Base-by-base conservation (phyloP, 306 rosid species). In the Sesbania bispinosa region DNA sequence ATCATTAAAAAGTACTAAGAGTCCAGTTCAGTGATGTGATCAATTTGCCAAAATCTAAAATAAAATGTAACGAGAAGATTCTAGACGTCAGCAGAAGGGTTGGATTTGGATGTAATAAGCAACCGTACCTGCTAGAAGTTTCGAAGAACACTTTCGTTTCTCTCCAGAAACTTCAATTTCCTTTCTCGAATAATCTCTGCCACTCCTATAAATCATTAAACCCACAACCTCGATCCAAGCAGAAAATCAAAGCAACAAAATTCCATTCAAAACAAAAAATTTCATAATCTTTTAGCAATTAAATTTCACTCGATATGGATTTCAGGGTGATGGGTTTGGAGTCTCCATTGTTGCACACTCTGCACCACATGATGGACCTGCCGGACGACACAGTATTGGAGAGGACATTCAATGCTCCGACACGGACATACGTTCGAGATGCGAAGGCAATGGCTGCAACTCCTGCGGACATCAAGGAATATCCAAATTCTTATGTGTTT, bases 401-500 rank as follows among this genome's bases (percentile, higher is more conserved):
- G 1, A 86, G 63, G 71, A 50, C 86, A 7, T 0, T 13, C 78
- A 74, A 50, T 24, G 92, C 82, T 8, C 93, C 96, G 0, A 74
- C 88, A 7, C 46, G 63, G 0, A 59, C 87, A 0, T 90, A 86
- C 52, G 83, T 90, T 1, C 73, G 92, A 0, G 96, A 90, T 21
- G 87, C 93, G 2, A 90, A 84, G 75, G 96, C 93, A 4, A 86
- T 88, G 87, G 96, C 93, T 0, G 58, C 96, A 0, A 90, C 96
- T 4, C 84, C 93, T 6, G 89, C 89, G 0, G 96, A 90, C 46
- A 75, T 90, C 29, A 90, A 85, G 85, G 96, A 88, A 55, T 81
- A 63, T n/a, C 85, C 86, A 0, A 82, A 71, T 4, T 73, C 92
- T 0, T 88, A 90, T 15, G 85, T 65, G 2, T 88, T 90, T 69